A percentile compares a stretch with the other conserved stretches of the same genome.
phyloP scores from a whole-genome alignment of 1,284 basidiomycete species.

The Cutaneotrichosporon spelunceum region DNA sequence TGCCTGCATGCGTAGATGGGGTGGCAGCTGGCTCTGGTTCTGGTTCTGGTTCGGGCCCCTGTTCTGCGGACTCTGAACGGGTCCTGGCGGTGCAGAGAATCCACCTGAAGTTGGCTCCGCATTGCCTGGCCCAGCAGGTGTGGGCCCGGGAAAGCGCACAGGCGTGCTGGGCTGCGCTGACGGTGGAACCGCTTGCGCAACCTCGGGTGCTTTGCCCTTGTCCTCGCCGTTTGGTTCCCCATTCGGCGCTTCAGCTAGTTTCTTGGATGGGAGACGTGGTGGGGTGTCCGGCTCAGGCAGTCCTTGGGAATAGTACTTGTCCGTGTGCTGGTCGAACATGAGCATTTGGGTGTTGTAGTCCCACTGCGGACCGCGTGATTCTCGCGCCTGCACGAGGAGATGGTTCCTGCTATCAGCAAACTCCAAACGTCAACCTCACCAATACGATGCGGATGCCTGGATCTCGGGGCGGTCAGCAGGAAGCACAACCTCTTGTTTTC shows the following conservation, averaged over 20 bases:
- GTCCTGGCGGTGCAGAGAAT: neutral
- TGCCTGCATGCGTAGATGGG: conserved; percentile 2
- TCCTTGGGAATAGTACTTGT: conserved; percentile 43
- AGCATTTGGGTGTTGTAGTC: conserved; percentile 48
- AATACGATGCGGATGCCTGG: conserved; percentile 19
- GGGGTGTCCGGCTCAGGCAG: conserved; percentile 19
- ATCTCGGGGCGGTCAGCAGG: conserved; percentile 12
- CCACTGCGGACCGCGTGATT: conserved; percentile 48
- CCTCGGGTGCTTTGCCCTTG: conserved; percentile 10
- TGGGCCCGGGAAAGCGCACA: neutral
- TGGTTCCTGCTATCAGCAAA: conserved; percentile 43
- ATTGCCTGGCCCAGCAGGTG: neutral
- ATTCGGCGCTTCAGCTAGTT: conserved; percentile 8
- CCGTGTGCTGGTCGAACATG: conserved; percentile 39
- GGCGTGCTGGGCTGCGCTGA: neutral
- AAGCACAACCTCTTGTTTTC: conserved; percentile 10
- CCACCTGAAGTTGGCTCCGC: neutral
- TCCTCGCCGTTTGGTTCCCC: conserved; percentile 1
- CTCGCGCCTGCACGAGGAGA: conserved; percentile 46
- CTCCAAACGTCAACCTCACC: conserved; percentile 11
- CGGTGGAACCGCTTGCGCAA: neutral
- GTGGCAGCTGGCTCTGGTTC: neutral
- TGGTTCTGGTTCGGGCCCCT: conserved; percentile 4
- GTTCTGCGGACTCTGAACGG: neutral
- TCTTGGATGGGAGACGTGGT: conserved; percentile 6